These are phyloP conservation scores for Elaeis guineensis DNA, from an alignment of 176 grass and related monocot species.

Conservation along the genomic window DNA sequence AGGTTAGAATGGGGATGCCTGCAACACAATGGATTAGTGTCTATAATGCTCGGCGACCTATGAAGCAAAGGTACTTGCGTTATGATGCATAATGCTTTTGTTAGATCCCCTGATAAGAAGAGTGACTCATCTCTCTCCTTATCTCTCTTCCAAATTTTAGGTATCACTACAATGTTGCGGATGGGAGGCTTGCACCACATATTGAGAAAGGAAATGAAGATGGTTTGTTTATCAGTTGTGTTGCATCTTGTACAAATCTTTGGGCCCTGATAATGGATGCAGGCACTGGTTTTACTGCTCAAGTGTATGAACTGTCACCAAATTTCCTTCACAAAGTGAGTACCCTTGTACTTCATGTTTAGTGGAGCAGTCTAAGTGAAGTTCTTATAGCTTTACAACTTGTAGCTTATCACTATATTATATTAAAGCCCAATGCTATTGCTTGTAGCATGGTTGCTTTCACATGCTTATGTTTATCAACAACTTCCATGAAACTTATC, in stretches of 20 bases:
- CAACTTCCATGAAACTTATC: no score
- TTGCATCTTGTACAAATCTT: constrained; percentile 80
- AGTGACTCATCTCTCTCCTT: constrained; percentile 1
- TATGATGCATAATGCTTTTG: not conserved
- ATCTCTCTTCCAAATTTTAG: constrained; percentile 34
- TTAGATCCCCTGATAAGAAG: not conserved
- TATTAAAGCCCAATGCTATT: no score
- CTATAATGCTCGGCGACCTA: constrained; percentile 78
- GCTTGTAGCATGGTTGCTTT: no score
- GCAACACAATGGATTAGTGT: constrained; percentile 99
- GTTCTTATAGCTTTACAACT: no score
- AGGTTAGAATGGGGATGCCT: constrained; percentile 91
- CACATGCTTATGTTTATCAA: no score
- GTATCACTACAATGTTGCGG: constrained; percentile 98
- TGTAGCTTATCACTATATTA: no score
- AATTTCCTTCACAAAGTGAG: constrained; percentile 98
- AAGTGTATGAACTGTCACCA: constrained; percentile 86
- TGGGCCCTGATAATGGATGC: constrained; percentile 99
- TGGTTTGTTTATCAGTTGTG: constrained; percentile 89
- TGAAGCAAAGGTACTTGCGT: constrained; percentile 89
- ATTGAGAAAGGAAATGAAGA: constrained; percentile 98
- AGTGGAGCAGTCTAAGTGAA: no score
- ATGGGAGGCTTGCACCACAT: constrained; percentile 76
- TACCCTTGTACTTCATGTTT: not conserved
- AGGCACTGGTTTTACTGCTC: constrained; percentile 71